Evolutionary conservation across 2,329 filamentous ascomycete species (phyloP), one percentile per base, ranked within the genome.

Genomic region (Phymatotrichopsis omnivora): DNA sequence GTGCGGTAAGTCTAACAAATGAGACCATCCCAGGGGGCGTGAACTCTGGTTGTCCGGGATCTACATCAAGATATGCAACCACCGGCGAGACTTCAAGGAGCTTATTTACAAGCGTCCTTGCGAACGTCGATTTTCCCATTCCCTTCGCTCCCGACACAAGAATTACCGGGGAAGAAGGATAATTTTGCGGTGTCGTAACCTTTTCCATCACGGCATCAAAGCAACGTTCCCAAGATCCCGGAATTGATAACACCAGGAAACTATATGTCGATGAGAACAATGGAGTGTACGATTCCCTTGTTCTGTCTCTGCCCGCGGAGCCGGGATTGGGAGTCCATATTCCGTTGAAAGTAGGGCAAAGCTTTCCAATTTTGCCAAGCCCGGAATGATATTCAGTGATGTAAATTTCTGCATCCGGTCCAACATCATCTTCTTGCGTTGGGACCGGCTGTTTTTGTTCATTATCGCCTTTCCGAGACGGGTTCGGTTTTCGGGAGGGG

Each of bases 31-130:
- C 82, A 1, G 78, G 74, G 1, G 78, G 71, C 0, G 74, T 74
- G 60, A 81, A 86, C 58, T 87, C 83, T 2, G 83, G 81, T 57
- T 86, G 82, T 0, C 78, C 80, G 1, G 82, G 80, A 58, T 91
- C 83, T 7, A 89, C 68, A 56, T 91, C 84, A 5, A 91, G 68
- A n/a, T 81, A 66, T 43, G 69, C 71, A 20, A 80, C 66, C 58
- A 61, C 5, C 44, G 40, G 16, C 47, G 49, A 32, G 49, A 56
- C 34, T 56, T 57, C 55, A 56, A 50, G 45, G 50, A 49, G 41
- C 4, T 31, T 45, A 34, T 57, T 52, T 7, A 47, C 24, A 1
- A 56, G 35, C 14, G 45, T 48, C 19, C 54, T 48, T 14, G 53
- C 38, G 28, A 58, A 54, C 4, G 51, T 57, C 17, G 53, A 56